Evolutionary conservation across 305 asterid species (phyloP).

Genomic region (Fraxinus albicans): DNA sequence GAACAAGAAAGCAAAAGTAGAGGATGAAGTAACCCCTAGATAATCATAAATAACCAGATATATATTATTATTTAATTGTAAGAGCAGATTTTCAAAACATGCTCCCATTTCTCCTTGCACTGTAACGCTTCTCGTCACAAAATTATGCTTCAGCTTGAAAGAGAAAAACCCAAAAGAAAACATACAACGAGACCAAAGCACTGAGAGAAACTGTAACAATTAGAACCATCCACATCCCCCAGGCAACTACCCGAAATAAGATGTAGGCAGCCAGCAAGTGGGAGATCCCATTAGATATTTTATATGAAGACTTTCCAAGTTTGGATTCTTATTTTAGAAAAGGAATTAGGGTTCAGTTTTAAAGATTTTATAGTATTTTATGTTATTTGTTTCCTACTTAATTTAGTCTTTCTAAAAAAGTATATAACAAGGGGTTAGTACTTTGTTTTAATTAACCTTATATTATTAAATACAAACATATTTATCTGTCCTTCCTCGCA

Average conservation of each 20-base stretch:
- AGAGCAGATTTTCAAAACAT: background rate
- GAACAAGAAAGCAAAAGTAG: conserved; percentile 14
- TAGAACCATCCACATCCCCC: background rate
- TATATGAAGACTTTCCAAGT: background rate
- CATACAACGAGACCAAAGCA: background rate
- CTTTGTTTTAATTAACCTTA: background rate
- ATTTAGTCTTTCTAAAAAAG: background rate
- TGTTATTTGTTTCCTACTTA: background rate
- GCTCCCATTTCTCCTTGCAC: background rate
- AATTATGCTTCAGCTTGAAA: background rate
- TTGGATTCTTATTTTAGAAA: background rate
- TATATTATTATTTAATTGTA: background rate
- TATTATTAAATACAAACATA: background rate
- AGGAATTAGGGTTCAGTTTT: background rate
- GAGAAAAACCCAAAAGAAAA: background rate
- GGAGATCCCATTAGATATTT: background rate
- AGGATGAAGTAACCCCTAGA: conserved; percentile 12
- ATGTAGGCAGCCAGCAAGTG: background rate
- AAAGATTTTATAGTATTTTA: background rate
- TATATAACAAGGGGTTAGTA: background rate
- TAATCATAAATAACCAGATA: background rate
- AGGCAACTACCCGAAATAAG: background rate
- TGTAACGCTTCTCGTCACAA: background rate
- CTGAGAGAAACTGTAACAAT: background rate
- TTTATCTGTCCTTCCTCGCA: background rate